Conservation (phyloP, 306 rosid species). For the Benincasa hispida region DNA sequence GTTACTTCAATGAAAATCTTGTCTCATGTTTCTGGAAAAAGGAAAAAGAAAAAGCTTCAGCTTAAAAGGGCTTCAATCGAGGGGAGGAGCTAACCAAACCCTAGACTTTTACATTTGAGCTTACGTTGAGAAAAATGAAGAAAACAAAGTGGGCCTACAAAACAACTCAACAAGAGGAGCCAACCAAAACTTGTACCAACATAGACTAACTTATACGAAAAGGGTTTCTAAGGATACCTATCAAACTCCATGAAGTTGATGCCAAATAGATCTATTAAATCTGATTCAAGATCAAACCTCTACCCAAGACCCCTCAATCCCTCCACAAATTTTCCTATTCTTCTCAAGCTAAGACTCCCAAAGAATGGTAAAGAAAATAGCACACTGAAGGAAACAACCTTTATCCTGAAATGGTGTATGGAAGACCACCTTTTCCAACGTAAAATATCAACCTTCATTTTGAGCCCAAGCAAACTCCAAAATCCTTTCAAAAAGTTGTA, state of each 20-base stretch:
- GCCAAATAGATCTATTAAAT: no score
- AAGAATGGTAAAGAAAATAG: background rate
- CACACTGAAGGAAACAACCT: background rate
- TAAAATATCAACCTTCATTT: background rate
- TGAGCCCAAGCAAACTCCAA: background rate
- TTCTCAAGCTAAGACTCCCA: background rate
- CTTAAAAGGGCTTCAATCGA: background rate
- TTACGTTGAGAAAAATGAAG: background rate
- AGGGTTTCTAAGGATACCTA: no score
- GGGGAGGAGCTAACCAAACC: background rate
- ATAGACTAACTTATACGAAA: no score
- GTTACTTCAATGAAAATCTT: no score
- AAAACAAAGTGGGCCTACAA: background rate
- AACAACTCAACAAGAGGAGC: background rate
- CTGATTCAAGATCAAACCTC: background rate
- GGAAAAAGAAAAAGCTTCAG: background rate
- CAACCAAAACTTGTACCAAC: background rate
- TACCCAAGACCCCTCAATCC: background rate
- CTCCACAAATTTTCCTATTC: background rate
- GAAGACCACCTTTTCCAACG: background rate
- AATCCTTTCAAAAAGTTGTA: background rate
- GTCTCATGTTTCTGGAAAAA: no score
- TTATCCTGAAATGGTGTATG: background rate
- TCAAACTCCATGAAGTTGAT: no score
- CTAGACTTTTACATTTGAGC: background rate